Conservation (phyloP, 352 stramenopile species). For the Phytopythium chamaehyphon region DNA sequence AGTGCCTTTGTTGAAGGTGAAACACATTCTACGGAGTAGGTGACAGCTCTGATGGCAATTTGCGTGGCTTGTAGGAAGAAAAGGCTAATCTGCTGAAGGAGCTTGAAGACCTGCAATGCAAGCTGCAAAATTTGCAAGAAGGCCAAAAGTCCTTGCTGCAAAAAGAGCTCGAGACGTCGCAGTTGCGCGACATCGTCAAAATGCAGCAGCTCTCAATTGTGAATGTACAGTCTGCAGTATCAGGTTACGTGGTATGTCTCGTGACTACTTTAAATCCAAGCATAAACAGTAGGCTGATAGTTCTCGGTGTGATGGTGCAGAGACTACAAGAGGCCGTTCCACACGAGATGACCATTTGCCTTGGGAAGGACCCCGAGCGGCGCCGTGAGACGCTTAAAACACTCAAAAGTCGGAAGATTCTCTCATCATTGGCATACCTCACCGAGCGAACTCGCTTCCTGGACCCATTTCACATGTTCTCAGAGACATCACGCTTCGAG, state of each 20-base stretch:
- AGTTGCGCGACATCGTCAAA: conserved; percentile 16
- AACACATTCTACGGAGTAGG: too few relatives aligned
- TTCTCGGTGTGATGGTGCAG: background rate
- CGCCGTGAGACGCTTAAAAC: conserved; percentile 26
- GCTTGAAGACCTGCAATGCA: conserved; percentile 21
- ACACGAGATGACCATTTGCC: conserved; percentile 34
- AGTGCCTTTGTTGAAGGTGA: background rate
- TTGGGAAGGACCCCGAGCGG: conserved; percentile 22
- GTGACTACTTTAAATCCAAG: too few relatives aligned
- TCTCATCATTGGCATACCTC: conserved; percentile 24
- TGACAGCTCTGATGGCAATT: too few relatives aligned
- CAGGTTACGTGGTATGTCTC: conserved; percentile 8
- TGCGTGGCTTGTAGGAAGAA: too few relatives aligned
- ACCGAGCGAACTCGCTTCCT: conserved; percentile 32
- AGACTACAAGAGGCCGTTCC: conserved; percentile 8
- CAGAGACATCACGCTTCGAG: conserved; percentile 39
- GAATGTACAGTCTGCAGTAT: conserved; percentile 15
- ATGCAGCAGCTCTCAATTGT: conserved; percentile 19
- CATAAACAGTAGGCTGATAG: too few relatives aligned
- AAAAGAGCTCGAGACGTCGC: background rate
- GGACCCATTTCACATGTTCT: conserved; percentile 30
- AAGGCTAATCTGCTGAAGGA: too few relatives aligned
- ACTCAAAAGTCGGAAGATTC: conserved; percentile 5
- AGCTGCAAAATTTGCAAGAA: conserved; percentile 17
- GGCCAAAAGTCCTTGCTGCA: conserved; percentile 5